These are phyloP conservation scores for Ceratocystis colombiana DNA, from an alignment of 2,329 filamentous ascomycete species.

Conservation along the genomic window DNA sequence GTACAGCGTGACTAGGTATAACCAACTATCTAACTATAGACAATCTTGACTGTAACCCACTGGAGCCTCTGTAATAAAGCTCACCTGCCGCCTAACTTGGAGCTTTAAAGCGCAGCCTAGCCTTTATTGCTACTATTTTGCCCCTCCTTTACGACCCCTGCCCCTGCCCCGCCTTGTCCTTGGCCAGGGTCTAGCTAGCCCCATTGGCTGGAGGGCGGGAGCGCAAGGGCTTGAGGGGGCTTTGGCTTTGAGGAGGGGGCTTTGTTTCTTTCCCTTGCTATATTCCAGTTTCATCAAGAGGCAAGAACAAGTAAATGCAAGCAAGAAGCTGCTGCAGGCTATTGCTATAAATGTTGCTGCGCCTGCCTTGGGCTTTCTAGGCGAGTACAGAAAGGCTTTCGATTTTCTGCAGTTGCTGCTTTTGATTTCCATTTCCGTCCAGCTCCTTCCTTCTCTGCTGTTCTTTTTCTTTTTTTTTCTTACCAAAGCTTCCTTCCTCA, in stretches of 20 bases:
- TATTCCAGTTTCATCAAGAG: neutral
- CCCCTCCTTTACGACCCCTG: neutral
- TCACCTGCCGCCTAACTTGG: no score
- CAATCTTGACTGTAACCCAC: no score
- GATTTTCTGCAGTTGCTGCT: neutral
- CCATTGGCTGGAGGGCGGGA: neutral
- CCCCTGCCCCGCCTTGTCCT: neutral
- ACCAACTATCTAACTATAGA: no score
- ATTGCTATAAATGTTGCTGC: neutral
- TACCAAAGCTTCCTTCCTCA: slow-evolving; percentile 14
- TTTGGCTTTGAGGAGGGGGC: neutral
- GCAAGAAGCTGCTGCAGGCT: neutral
- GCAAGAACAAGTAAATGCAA: no score
- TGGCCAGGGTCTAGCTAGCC: neutral
- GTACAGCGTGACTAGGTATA: no score
- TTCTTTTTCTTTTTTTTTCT: neutral
- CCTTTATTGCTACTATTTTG: neutral
- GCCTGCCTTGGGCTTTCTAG: neutral
- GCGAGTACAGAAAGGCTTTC: neutral
- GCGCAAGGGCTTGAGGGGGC: neutral
- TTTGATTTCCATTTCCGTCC: slow-evolving; percentile 8
- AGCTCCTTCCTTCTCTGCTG: neutral
- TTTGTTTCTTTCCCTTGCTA: neutral
- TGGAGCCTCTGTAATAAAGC: no score
- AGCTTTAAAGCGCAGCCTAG: neutral